Evolutionary conservation across 2,329 filamentous ascomycete genomes (phyloP).

Genomic region (Neodidymelliopsis sp.): DNA sequence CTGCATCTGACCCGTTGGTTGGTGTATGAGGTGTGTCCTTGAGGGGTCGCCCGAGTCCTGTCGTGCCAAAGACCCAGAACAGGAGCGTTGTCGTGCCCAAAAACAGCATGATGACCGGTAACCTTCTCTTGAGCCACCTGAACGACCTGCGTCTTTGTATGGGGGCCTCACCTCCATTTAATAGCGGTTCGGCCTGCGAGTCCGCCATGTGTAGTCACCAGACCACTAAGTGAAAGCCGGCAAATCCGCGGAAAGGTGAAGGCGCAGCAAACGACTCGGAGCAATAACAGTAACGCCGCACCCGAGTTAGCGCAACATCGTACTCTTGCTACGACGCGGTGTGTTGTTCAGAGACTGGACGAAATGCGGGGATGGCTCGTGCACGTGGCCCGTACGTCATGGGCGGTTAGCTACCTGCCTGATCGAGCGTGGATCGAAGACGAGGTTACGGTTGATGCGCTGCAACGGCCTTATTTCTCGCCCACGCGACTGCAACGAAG

Average conservation of each 20-base stretch:
- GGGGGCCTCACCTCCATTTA: constrained; percentile 15
- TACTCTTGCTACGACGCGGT: constrained; percentile 2
- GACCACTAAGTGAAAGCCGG: constrained; percentile 3
- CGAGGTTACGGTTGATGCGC: neutral
- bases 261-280: constrained; percentile 9
- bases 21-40: constrained; percentile 11
- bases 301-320: constrained; percentile 8
- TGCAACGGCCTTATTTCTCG: constrained; percentile 4
- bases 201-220: constrained; percentile 11
- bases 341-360: constrained; percentile 16
- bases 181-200: constrained; percentile 17
- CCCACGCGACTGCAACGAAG: constrained; percentile 3
- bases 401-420: constrained; percentile 7
- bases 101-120: constrained; percentile 31
- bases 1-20: constrained; percentile 18
- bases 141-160: constrained; percentile 12
- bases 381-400: constrained; percentile 9
- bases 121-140: constrained; percentile 26
- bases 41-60: constrained; percentile 3
- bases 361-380: constrained; percentile 17
- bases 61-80: constrained; percentile 32
- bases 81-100: constrained; percentile 26
- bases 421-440: neutral
- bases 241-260: constrained; percentile 7
- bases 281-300: constrained; percentile 7